Evolutionary conservation across 2,329 filamentous ascomycete genomes (phyloP).

Genomic region (Sphaceloma murrayae): DNA sequence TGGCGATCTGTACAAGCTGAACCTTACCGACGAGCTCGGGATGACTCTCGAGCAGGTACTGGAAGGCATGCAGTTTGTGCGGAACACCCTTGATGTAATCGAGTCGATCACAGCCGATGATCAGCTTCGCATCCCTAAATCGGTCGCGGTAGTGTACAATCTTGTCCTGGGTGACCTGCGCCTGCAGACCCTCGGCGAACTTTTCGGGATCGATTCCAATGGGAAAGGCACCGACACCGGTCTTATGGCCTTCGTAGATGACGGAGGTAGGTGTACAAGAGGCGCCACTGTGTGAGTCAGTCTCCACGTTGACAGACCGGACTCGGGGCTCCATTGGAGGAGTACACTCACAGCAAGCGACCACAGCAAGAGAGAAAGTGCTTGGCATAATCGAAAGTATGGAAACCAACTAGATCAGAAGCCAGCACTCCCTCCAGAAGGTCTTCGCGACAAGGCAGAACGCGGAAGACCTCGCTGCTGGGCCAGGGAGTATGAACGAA

Average conservation of each 20-base stretch:
- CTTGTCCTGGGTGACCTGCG: slow-evolving; percentile 75
- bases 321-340: too few species aligned
- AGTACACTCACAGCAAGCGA: slow-evolving; percentile 70
- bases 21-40: slow-evolving; percentile 98
- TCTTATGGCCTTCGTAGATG: slow-evolving; percentile 77
- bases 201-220: slow-evolving; percentile 98
- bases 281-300: slow-evolving; percentile 42
- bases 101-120: slow-evolving; percentile 90
- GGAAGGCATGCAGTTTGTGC: slow-evolving; percentile 90
- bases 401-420: slow-evolving; percentile 93
- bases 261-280: slow-evolving; percentile 86
- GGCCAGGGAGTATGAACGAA: slow-evolving; percentile 97
- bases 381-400: slow-evolving; percentile 97
- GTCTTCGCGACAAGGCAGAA: slow-evolving; percentile 82
- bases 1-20: slow-evolving; percentile 88
- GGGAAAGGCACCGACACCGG: slow-evolving; percentile 89
- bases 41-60: slow-evolving; percentile 93
- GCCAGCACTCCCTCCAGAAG: slow-evolving; percentile 80
- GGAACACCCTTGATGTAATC: slow-evolving; percentile 99
- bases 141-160: slow-evolving; percentile 72
- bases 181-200: slow-evolving; percentile 80
- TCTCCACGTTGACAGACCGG: slow-evolving; percentile 15
- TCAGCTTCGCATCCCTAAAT: slow-evolving; percentile 95
- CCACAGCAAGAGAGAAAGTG: slow-evolving; percentile 96
- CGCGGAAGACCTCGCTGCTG: slow-evolving; percentile 92